phyloP scores from a whole-genome alignment of 495 filamentous ascomycete species.

The Cercophora sp. region DNA sequence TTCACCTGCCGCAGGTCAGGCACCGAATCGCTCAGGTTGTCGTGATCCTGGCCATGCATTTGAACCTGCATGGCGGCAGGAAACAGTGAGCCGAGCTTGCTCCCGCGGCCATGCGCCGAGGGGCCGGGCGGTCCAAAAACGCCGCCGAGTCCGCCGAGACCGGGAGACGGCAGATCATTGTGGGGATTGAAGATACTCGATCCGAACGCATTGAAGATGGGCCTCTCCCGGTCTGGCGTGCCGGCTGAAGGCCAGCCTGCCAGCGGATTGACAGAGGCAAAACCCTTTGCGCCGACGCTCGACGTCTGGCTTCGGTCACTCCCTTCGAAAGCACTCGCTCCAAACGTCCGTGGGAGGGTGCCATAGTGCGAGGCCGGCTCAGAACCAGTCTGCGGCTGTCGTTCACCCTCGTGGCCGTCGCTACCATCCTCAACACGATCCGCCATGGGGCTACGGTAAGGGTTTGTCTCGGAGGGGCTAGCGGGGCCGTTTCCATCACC shows the following conservation, averaged over 20 bases:
- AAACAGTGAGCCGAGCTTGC: slow-evolving; percentile 84
- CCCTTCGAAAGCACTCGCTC: slow-evolving; percentile 55
- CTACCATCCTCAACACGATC: slow-evolving; percentile 66
- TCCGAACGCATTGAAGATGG: slow-evolving; percentile 57
- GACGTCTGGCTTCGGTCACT: slow-evolving; percentile 86
- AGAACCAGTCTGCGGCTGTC: slow-evolving; percentile 33
- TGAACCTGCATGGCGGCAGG: slow-evolving; percentile 86
- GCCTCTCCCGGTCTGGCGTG: slow-evolving; percentile 76
- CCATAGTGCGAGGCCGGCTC: slow-evolving; percentile 45
- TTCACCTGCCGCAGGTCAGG: slow-evolving; percentile 47
- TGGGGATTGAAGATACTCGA: slow-evolving; percentile 67
- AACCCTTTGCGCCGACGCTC: slow-evolving; percentile 72
- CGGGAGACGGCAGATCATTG: slow-evolving; percentile 72
- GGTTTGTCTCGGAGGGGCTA: slow-evolving; percentile 95
- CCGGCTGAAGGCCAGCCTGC: slow-evolving; percentile 67
- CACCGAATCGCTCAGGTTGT: slow-evolving; percentile 47
- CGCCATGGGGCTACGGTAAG: slow-evolving; percentile 79
- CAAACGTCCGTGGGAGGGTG: slow-evolving; percentile 45
- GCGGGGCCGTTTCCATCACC: slow-evolving; percentile 49
- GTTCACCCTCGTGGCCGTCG: slow-evolving; percentile 59
- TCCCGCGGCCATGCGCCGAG: slow-evolving; percentile 60
- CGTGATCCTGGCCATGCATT: slow-evolving; percentile 63
- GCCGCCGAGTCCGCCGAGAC: slow-evolving; percentile 54
- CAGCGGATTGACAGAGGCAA: slow-evolving; percentile 61
- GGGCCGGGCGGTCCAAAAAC: slow-evolving; percentile 43